A percentile compares a stretch with the other conserved stretches of the same genome.
Evolutionary conservation across 805 yeast genomes (phyloP).

Genomic region (Saccharomycopsis fermentans): DNA sequence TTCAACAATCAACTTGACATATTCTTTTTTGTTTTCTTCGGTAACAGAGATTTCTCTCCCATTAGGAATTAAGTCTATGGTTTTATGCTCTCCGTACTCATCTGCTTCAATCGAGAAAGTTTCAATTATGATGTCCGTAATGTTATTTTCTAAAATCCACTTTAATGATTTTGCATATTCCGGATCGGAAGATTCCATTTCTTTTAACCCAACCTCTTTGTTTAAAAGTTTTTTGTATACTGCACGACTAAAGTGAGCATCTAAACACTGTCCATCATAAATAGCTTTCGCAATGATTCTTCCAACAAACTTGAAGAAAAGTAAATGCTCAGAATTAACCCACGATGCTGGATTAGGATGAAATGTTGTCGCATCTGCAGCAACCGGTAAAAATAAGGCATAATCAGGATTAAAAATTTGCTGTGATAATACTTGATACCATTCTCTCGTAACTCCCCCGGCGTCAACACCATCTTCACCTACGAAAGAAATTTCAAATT

Average conservation of each 20-base stretch:
- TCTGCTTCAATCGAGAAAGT: slow-evolving; percentile 90
- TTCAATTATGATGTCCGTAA: slow-evolving; percentile 86
- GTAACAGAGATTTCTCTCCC: slow-evolving; percentile 84
- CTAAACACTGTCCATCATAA: slow-evolving; percentile 73
- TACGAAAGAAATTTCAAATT: slow-evolving; percentile 70
- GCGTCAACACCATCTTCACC: slow-evolving; percentile 98
- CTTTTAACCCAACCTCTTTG: slow-evolving; percentile 72
- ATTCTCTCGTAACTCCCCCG: slow-evolving; percentile 95
- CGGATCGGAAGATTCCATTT: slow-evolving; percentile 97
- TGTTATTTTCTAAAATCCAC: slow-evolving; percentile 94
- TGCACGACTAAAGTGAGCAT: slow-evolving; percentile 91
- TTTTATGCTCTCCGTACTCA: slow-evolving; percentile 83
- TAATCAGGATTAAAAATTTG: slow-evolving; percentile 96
- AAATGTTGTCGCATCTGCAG: slow-evolving; percentile 86
- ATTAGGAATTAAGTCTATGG: slow-evolving; percentile 69
- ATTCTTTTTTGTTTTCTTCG: slow-evolving; percentile 83
- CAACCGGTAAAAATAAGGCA: slow-evolving; percentile 84
- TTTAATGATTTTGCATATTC: slow-evolving; percentile 90
- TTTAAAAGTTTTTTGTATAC: slow-evolving; percentile 84
- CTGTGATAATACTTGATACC: slow-evolving; percentile 90
- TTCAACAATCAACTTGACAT: slow-evolving; percentile 77
- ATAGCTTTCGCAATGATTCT: slow-evolving; percentile 91
- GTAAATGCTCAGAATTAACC: slow-evolving; percentile 85
- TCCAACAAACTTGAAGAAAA: slow-evolving; percentile 92
- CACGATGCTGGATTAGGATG: slow-evolving; percentile 91